Conservation (phyloP, 2,329 filamentous ascomycete genomes). For the Periconia digitata region DNA sequence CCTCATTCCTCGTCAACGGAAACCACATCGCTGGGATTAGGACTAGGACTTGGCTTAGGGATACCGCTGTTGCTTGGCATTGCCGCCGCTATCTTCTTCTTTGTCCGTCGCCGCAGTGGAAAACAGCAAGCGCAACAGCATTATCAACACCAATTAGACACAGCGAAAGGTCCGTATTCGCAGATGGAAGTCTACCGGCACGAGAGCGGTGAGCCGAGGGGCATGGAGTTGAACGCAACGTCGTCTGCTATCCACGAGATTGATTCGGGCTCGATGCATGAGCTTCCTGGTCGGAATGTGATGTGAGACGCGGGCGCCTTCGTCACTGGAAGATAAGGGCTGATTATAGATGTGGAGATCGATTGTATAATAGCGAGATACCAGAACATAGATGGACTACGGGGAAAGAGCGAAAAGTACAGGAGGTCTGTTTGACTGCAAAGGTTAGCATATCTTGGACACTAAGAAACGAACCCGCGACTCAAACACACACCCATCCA, state of each 20-base stretch:
- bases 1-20: not conserved
- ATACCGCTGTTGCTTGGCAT: not conserved
- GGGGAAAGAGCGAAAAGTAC: no score
- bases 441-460: no score
- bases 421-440: no score
- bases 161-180: not conserved
- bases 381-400: no score
- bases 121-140: not conserved
- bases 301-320: no score
- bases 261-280: not conserved
- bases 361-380: no score
- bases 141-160: not conserved
- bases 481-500: no score
- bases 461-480: no score
- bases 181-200: not conserved
- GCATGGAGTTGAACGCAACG: not conserved
- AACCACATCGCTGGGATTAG: not conserved
- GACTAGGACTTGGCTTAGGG: slow-evolving; percentile 1
- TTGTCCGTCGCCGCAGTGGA: not conserved
- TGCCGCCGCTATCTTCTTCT: not conserved
- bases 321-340: no score
- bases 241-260: not conserved
- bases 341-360: no score
- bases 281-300: no score
- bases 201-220: not conserved